Conservation (phyloP, 2,329 filamentous ascomycete species). For the Beauveria varroae region DNA sequence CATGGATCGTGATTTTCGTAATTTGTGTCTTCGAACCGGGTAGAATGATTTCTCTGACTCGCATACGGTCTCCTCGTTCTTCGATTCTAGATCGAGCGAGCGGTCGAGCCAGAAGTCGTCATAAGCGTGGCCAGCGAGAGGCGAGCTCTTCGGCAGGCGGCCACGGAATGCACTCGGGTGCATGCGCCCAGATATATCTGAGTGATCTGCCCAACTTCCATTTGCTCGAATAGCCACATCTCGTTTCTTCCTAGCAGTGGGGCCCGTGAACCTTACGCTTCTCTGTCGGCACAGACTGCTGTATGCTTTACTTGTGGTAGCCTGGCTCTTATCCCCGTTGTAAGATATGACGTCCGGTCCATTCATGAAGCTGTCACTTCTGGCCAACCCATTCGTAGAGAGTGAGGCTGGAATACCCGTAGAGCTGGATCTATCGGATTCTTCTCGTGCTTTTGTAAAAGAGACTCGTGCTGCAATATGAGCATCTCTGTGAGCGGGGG, state of each 20-base stretch:
- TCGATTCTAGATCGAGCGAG: background rate
- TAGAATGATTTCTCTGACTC: slow-evolving; percentile 1
- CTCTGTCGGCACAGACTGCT: slow-evolving; percentile 35
- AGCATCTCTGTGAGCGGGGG: slow-evolving; percentile 48
- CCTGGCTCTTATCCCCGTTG: slow-evolving; percentile 14
- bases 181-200: background rate
- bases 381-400: slow-evolving; percentile 3
- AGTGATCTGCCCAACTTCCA: slow-evolving; percentile 4
- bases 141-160: background rate
- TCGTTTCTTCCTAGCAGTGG: slow-evolving; percentile 22
- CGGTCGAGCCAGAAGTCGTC: slow-evolving; percentile 1
- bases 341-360: slow-evolving; percentile 13
- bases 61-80: background rate
- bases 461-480: slow-evolving; percentile 55
- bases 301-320: slow-evolving; percentile 14
- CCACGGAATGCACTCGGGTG: background rate
- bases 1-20: slow-evolving; percentile 47
- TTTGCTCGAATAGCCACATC: slow-evolving; percentile 23
- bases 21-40: background rate
- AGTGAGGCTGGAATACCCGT: background rate
- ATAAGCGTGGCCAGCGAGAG: background rate
- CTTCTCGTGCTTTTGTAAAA: slow-evolving; percentile 39
- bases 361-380: slow-evolving; percentile 17
- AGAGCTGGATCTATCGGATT: background rate
- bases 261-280: slow-evolving; percentile 48